Conservation (phyloP, 768 basidiomycete species). For the Podaxis sp. region DNA sequence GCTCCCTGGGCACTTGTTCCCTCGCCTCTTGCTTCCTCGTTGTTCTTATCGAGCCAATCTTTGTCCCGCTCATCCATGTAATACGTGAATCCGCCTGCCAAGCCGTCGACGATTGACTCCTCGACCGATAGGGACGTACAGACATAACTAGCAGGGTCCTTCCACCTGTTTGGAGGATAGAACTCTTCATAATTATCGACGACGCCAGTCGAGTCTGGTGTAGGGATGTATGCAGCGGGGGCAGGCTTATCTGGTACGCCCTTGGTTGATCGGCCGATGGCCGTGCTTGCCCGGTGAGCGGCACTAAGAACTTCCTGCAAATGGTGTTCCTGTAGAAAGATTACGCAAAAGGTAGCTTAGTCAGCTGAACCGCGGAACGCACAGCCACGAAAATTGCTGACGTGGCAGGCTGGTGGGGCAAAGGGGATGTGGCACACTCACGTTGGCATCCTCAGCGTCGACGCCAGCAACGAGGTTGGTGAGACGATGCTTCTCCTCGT, state of each 20-base stretch:
- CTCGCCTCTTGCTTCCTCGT: conserved; percentile 81
- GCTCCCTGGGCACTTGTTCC: conserved; percentile 80
- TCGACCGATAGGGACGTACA: conserved; percentile 86
- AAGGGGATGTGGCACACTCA: conserved; percentile 45
- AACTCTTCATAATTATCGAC: conserved; percentile 76
- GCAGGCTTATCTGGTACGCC: conserved; percentile 33
- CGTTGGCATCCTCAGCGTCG: conserved; percentile 91
- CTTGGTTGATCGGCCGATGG: conserved; percentile 18
- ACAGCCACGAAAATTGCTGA: conserved; percentile 44
- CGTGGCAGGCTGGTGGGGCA: conserved; percentile 33
- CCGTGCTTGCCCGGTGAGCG: conserved; percentile 29
- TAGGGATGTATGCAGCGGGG: conserved; percentile 81
- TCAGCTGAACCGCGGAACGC: conserved; percentile 49
- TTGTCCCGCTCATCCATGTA: conserved; percentile 96
- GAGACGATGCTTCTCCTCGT: conserved; percentile 79
- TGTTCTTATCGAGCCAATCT: conserved; percentile 92
- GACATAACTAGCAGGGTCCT: conserved; percentile 75
- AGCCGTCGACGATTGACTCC: conserved; percentile 57
- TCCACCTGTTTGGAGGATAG: conserved; percentile 70
- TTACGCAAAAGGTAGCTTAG: conserved; percentile 27
- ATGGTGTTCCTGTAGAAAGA: conserved; percentile 47
- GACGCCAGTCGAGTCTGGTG: conserved; percentile 83
- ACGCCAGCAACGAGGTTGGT: conserved; percentile 79
- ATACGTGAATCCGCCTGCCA: conserved; percentile 79
- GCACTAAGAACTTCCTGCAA: conserved; percentile 50